A percentile compares a stretch with the other conserved stretches of the same genome.
These are phyloP conservation scores for Talaromyces funiculosus DNA, from an alignment of 2,329 filamentous ascomycete species.

Conservation along the genomic window DNA sequence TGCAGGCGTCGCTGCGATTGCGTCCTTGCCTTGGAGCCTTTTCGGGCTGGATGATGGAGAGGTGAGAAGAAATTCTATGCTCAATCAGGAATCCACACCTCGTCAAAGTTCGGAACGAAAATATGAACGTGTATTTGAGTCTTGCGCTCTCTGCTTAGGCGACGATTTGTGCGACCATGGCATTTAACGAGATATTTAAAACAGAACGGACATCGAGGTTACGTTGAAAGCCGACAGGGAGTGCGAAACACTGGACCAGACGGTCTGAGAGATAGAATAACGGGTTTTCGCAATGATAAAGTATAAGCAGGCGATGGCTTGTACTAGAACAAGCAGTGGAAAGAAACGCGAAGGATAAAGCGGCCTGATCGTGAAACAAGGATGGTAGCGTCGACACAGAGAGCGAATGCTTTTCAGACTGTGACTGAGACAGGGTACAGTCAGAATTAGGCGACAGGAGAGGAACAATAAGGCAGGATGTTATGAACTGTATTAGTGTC, in stretches of 20 bases:
- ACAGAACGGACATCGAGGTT: neutral
- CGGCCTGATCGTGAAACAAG: slow-evolving; percentile 1
- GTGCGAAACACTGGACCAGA: neutral
- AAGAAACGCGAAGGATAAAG: neutral
- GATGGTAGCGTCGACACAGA: neutral
- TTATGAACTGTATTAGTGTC: neutral
- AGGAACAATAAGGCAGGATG: neutral
- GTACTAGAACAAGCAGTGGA: neutral
- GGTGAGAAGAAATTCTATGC: neutral
- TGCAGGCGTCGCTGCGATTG: neutral
- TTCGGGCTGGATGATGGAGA: neutral
- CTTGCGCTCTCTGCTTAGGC: neutral
- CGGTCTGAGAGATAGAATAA: neutral
- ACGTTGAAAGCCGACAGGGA: neutral
- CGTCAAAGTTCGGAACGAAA: neutral
- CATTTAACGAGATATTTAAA: neutral
- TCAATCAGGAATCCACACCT: neutral
- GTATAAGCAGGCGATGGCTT: neutral
- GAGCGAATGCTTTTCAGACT: neutral
- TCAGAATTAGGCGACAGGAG: neutral
- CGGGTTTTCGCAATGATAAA: neutral
- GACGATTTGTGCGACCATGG: slow-evolving; percentile 4
- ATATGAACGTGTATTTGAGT: neutral
- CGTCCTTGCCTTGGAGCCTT: neutral
- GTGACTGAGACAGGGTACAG: neutral